Evolutionary conservation across 1,139 yeast species (phyloP).

Genomic region (Magnusiomyces suaveolens): DNA sequence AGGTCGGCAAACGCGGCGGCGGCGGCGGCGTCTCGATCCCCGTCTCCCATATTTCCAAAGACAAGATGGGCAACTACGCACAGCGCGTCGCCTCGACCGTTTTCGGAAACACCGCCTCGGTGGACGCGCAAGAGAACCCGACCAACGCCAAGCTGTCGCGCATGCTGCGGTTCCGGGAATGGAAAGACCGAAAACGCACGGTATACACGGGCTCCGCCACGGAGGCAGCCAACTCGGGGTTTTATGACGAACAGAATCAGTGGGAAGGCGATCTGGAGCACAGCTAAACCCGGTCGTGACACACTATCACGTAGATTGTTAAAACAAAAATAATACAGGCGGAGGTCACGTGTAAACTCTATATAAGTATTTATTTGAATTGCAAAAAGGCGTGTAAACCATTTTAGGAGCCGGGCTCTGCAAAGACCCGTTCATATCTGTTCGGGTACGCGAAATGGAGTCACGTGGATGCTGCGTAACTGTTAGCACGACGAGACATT

Average conservation of each 20-base stretch:
- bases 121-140: not conserved
- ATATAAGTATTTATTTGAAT: too few species aligned
- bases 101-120: not conserved
- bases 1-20: not conserved
- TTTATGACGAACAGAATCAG: not conserved
- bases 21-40: conserved; percentile 1
- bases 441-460: too few species aligned
- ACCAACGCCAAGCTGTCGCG: not conserved
- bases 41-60: not conserved
- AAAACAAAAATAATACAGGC: too few species aligned
- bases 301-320: too few species aligned
- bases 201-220: conserved; percentile 7
- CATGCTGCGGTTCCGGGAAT: conserved; percentile 5
- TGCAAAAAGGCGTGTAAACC: too few species aligned
- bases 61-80: not conserved
- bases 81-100: conserved; percentile 1
- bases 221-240: conserved; percentile 11
- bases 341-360: too few species aligned
- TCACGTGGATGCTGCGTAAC: too few species aligned
- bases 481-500: too few species aligned
- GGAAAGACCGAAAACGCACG: conserved; percentile 10
- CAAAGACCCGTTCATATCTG: too few species aligned
- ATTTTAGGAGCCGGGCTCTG: too few species aligned
- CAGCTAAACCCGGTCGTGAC: too few species aligned
- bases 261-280: too few species aligned